These are phyloP conservation scores for Elsinoe ampelina DNA, from an alignment of 2,329 filamentous ascomycete species.

Conservation along the genomic window DNA sequence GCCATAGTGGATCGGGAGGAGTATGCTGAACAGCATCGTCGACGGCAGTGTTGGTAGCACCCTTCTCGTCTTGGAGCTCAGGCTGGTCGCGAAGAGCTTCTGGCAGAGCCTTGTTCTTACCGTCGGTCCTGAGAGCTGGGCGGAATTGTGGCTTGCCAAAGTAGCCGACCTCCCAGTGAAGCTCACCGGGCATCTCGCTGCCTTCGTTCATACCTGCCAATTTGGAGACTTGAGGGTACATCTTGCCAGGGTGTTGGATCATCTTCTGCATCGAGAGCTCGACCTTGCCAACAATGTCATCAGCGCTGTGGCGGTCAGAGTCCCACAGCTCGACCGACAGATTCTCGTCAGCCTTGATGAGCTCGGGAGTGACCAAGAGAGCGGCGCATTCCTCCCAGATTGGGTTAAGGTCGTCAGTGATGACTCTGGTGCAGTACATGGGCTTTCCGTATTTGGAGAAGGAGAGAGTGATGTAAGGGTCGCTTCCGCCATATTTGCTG, in stretches of 20 bases:
- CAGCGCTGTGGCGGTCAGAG: slow-evolving; percentile 81
- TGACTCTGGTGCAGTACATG: slow-evolving; percentile 94
- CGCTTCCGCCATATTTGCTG: slow-evolving; percentile 75
- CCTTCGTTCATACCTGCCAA: slow-evolving; percentile 74
- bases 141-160: slow-evolving; percentile 87
- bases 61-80: slow-evolving; percentile 81
- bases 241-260: slow-evolving; percentile 85
- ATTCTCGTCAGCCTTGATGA: slow-evolving; percentile 89
- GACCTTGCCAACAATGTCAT: slow-evolving; percentile 91
- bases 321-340: slow-evolving; percentile 94
- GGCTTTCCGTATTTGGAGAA: slow-evolving; percentile 97
- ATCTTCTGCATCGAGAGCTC: slow-evolving; percentile 91
- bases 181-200: slow-evolving; percentile 80
- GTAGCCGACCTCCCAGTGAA: slow-evolving; percentile 94
- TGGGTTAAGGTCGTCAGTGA: slow-evolving; percentile 88
- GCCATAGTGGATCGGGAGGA: slow-evolving; percentile 93
- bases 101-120: slow-evolving; percentile 70
- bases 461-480: slow-evolving; percentile 88
- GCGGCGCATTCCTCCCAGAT: slow-evolving; percentile 84
- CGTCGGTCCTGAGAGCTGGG: slow-evolving; percentile 73
- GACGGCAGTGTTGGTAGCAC: slow-evolving; percentile 58
- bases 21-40: slow-evolving; percentile 84
- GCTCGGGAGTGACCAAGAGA: slow-evolving; percentile 74
- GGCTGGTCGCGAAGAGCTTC: slow-evolving; percentile 62
- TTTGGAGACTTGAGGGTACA: slow-evolving; percentile 82